These are phyloP conservation scores for Trichomonascus vanleenenianus DNA, from an alignment of 805 yeast genomes.

Conservation along the genomic window DNA sequence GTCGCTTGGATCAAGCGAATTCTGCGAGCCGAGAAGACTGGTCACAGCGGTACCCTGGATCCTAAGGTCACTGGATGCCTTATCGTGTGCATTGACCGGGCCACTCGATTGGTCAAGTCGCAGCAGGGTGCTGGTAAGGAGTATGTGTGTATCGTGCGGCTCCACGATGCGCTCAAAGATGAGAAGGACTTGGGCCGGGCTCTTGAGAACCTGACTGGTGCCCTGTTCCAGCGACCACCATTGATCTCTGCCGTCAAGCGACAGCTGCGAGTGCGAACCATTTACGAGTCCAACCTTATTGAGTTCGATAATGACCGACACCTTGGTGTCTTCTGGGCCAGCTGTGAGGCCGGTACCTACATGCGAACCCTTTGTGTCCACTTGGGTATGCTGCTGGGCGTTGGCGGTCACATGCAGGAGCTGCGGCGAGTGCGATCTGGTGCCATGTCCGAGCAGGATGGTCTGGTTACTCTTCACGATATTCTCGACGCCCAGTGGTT, in stretches of 20 bases:
- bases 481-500: conserved; percentile 97
- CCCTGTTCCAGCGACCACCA: conserved; percentile 98
- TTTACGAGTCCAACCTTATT: conserved; percentile 89
- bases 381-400: conserved; percentile 95
- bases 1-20: conserved; percentile 99
- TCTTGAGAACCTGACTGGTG: conserved; percentile 94
- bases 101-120: conserved; percentile 94
- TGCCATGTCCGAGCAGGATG: conserved; percentile 83
- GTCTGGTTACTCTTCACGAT: conserved; percentile 93
- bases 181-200: conserved; percentile 82
- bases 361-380: conserved; percentile 99
- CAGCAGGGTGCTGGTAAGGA: conserved; percentile 99
- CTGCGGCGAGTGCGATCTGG: conserved; percentile 98
- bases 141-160: conserved; percentile 94
- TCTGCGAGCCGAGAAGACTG: conserved; percentile 91
- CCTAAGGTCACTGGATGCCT: conserved; percentile 98
- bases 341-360: conserved; percentile 99
- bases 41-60: conserved; percentile 98
- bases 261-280: conserved; percentile 96
- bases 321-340: conserved; percentile 98
- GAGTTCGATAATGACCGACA: conserved; percentile 97
- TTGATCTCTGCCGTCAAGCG: conserved; percentile 98
- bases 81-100: conserved; percentile 96
- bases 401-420: conserved; percentile 99
- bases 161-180: conserved; percentile 88